These are phyloP conservation scores for Trametes sp. DNA, from an alignment of 1,284 basidiomycete species.

Conservation along the genomic window DNA sequence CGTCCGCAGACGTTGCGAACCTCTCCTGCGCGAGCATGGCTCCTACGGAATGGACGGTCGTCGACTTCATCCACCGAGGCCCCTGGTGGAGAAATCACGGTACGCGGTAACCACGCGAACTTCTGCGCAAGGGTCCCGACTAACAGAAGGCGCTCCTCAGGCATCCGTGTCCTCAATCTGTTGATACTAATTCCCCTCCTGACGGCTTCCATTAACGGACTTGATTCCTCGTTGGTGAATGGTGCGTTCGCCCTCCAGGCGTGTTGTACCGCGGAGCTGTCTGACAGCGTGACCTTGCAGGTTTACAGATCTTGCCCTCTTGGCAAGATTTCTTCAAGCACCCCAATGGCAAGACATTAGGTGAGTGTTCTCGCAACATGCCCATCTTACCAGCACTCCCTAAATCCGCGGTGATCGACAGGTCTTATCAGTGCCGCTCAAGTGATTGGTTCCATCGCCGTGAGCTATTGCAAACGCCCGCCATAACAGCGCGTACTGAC, in stretches of 20 bases:
- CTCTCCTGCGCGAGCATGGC: constrained; percentile 31
- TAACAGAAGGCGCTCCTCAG: constrained; percentile 42
- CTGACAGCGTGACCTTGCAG: too few species aligned
- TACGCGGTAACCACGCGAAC: constrained; percentile 38
- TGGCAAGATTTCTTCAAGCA: constrained; percentile 63
- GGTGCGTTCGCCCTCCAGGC: constrained; percentile 50
- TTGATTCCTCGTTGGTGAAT: constrained; percentile 69
- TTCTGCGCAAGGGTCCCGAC: background rate
- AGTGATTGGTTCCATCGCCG: constrained; percentile 64
- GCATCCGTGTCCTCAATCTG: constrained; percentile 66
- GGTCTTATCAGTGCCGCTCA: constrained; percentile 70
- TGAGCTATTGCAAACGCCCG: constrained; percentile 38
- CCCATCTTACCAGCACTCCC: background rate
- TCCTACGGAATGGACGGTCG: constrained; percentile 59
- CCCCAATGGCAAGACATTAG: constrained; percentile 60
- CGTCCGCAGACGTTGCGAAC: constrained; percentile 8
- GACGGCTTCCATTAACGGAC: constrained; percentile 66
- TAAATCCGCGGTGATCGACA: constrained; percentile 33
- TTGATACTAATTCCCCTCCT: constrained; percentile 65
- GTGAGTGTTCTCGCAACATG: constrained; percentile 43
- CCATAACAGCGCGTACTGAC: constrained; percentile 9
- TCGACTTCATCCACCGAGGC: constrained; percentile 65
- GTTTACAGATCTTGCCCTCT: constrained; percentile 68
- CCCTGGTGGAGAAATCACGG: constrained; percentile 69
- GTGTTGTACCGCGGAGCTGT: too few species aligned